Evolutionary conservation across 805 yeast species (phyloP), one percentile per base, ranked within the genome.

Genomic region (Isabelozyma rhagii): DNA sequence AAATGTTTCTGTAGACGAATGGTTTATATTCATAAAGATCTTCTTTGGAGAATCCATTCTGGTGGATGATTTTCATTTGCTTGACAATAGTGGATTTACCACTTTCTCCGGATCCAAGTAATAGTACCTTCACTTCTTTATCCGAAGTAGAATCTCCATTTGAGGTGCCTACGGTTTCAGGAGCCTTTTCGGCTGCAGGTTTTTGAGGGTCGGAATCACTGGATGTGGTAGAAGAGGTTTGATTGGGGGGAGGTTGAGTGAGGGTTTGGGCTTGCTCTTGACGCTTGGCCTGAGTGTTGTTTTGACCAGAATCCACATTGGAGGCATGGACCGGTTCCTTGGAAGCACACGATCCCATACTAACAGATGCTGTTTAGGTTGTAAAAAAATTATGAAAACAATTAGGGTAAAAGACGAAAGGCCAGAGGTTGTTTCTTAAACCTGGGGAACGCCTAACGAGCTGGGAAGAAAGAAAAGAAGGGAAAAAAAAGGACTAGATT

Each of bases 91-190:
- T 87, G 7, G 91, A 84, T 61, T 87, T 88, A 4, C 96, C 96
- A 53, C 85, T 77, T 61, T 87, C 96, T 13, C 98, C 99, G 0
- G 97, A 87, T 5, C 99, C 94, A 45, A 87, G 68, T 34, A 92
- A 73, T 38, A 92, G 72, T 44, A 92, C 84, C 64, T 91, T 91
- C 47, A 84, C 82, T 51, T 82, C 88, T 53, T 77, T 63, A 25
- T 56, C 63, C 5, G 47, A 21, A 17, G 28, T 29, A 40, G 46
- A 21, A 5, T 15, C 17, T 7, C 36, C 46, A 28, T 34, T 38
- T 13, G 36, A 5, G 11, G 31, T 21, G 15, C 13, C 14, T 8
- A 38, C 27, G 27, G 43, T 29, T 13, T 25, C 27, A n/a, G 41
- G 18, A 39, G 41, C 17, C n/a, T 31, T 31, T 31, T 31, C 36